phyloP scores from a whole-genome alignment of 2,329 filamentous ascomycete species.

The Exophiala oligosperma region DNA sequence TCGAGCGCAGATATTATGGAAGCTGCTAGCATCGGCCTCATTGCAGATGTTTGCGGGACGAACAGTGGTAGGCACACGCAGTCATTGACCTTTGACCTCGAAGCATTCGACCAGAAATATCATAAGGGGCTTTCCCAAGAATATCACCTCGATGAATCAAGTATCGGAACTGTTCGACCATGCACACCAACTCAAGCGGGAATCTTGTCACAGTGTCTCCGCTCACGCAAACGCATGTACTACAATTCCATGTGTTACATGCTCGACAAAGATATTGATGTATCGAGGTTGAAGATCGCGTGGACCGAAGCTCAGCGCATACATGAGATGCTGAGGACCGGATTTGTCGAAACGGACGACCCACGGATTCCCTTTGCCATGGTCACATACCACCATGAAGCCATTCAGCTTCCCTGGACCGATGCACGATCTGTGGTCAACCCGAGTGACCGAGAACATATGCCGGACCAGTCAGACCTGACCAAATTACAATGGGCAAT shows the following conservation, averaged over 20 bases:
- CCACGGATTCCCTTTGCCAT: conserved; percentile 68
- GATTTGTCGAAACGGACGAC: conserved; percentile 66
- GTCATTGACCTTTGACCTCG: conserved; percentile 47
- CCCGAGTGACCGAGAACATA: background rate
- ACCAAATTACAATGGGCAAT: conserved; percentile 59
- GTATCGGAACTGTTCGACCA: conserved; percentile 64
- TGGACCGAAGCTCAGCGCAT: conserved; percentile 58
- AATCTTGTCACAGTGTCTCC: conserved; percentile 73
- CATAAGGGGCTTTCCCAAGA: conserved; percentile 20
- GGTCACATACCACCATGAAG: conserved; percentile 57
- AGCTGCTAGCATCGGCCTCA: conserved; percentile 32
- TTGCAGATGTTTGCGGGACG: conserved; percentile 20
- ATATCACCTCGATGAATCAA: conserved; percentile 9
- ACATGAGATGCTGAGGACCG: conserved; percentile 74
- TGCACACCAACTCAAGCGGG: conserved; percentile 79
- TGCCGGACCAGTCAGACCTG: conserved; percentile 3
- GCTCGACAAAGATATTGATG: conserved; percentile 44
- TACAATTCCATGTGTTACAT: conserved; percentile 69
- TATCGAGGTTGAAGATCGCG: conserved; percentile 51
- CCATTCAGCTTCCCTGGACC: conserved; percentile 43
- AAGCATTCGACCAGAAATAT: conserved; percentile 50
- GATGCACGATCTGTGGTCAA: background rate
- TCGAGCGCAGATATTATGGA: conserved; percentile 75
- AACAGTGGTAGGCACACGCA: background rate
- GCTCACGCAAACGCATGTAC: conserved; percentile 68